Evolutionary conservation across 257 asterid genomes (phyloP), one percentile per base, ranked within the genome.

Genomic region (Penstemon newberryi): DNA sequence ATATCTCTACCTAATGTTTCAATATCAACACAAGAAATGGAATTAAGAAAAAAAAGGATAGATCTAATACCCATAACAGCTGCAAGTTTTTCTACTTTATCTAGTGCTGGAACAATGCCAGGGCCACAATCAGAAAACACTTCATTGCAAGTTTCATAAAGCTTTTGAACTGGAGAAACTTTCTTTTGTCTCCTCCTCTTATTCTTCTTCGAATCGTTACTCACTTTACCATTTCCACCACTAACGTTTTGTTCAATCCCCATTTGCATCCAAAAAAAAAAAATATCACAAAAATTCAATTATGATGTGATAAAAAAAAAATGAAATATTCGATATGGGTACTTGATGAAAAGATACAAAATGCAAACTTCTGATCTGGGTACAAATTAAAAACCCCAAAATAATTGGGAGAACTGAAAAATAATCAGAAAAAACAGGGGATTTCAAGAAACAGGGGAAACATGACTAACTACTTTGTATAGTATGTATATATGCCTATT

Each of bases 81-180:
- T 3, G 91, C 77, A 19, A 92, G 95, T 62, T 77, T 81, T 47
- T 85, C 85, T 0, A 92, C 77, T 60, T 90, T 86, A 2, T 88
- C 91, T 0, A 90, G 78, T 0, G 96, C 65, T 0, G 98, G 98
- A 37, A 92, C 89, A 73, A 90, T 72, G 72, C 84, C 96, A 18
- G 97, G 96, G 5, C 88, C 93, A 75, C 92, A 92, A 80, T 83
- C 90, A 4, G 85, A 94, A 79, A 90, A 92, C 4, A 85, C 92
- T 33, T 90, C 83, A 63, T 72, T 77, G 76, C 98, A 92, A 68
- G 89, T 83, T 0, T 88, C 87, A 63, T 90, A 90, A 0, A 92
- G 94, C 77, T 38, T 80, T 73, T 92, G 97, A 77, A 90, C 91
- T 42, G 77, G 74, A 2, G 80, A 50, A 11, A 57, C 4, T 66